These are phyloP conservation scores for Aspergillus fischeri DNA, from an alignment of 2,329 filamentous ascomycete genomes.

Conservation along the genomic window DNA sequence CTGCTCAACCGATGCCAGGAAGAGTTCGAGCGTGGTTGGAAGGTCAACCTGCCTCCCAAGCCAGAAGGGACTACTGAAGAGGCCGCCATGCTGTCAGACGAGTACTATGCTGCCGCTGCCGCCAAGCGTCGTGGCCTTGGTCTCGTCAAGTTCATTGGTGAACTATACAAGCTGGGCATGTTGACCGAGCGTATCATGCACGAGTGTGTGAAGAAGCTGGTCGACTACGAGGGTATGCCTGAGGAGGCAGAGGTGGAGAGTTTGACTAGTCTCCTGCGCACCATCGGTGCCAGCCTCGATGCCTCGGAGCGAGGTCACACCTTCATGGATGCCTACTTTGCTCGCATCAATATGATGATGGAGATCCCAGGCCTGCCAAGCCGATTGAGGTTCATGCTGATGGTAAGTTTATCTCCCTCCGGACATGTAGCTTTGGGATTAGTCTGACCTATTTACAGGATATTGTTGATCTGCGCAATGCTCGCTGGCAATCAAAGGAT, in stretches of 20 bases:
- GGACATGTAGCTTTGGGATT: neutral
- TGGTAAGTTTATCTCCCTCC: conserved; percentile 46
- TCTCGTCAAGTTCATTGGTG: conserved; percentile 98
- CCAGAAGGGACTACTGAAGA: conserved; percentile 70
- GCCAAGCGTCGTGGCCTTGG: conserved; percentile 95
- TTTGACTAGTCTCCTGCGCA: conserved; percentile 84
- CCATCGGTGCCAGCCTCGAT: conserved; percentile 86
- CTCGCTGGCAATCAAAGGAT: conserved; percentile 82
- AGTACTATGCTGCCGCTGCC: conserved; percentile 90
- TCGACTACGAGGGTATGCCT: conserved; percentile 88
- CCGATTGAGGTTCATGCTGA: conserved; percentile 91
- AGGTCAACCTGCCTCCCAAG: conserved; percentile 74
- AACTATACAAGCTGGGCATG: conserved; percentile 98
- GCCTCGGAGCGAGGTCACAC: conserved; percentile 73
- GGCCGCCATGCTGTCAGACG: conserved; percentile 81
- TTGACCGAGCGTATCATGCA: conserved; percentile 99
- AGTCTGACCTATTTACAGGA: conserved; percentile 48
- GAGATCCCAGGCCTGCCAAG: conserved; percentile 77
- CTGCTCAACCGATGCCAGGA: conserved; percentile 97
- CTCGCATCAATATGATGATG: conserved; percentile 77
- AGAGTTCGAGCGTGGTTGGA: conserved; percentile 98
- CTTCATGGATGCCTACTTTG: conserved; percentile 93
- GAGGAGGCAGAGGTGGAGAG: conserved; percentile 97
- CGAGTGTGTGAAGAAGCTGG: conserved; percentile 93
- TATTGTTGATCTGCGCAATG: conserved; percentile 74